Evolutionary conservation across 306 rosid genomes (phyloP), one percentile per base, ranked within the genome.

Genomic region (Spatholobus suberectus): DNA sequence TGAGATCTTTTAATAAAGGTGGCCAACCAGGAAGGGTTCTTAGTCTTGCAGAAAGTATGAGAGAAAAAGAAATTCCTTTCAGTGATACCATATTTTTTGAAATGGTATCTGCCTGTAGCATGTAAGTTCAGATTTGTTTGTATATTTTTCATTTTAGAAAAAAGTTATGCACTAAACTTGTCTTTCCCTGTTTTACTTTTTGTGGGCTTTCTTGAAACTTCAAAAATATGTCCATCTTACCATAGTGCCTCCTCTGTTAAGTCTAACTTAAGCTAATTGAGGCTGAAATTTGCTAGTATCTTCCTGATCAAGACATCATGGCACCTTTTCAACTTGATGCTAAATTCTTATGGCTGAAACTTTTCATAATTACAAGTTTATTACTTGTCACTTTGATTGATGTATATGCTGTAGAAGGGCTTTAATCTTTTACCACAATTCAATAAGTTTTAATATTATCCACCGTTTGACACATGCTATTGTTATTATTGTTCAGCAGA

Each of bases 41-140:
- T 52, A 55, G 44, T 80, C 89, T 95, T 71, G 96, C 96, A 74
- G 87, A 93, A 75, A 81, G 80, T 35, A 93, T 95, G 99, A 91
- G 75, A 88, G 93, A 90, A 84, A 88, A 90, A 76, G 93, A 86
- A 46, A 89, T 95, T 73, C 94, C 96, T 35, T 90, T 89, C 76
- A 90, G 70, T 44, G 97, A 93, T 87, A 86, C 97, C 82, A 88
- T 89, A 82, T 86, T 84, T 87, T 95, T 93, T 68, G 99, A 95
- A 86, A 82, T 95, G 89, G 85, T 93, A 89, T 93, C 94, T 32
- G 97, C 99, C 41, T 95, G 99, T 88, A 92, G 99, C 90, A 71
- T 90, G 99, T 95, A 84, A 92, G 97, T 81, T 79, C 38, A 59
- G 51, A 54, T 59, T 79, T 82, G 13, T 67, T 43, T 37, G 17